phyloP scores from a whole-genome alignment of 805 yeast species.

The Saccharomycopsis vini region DNA sequence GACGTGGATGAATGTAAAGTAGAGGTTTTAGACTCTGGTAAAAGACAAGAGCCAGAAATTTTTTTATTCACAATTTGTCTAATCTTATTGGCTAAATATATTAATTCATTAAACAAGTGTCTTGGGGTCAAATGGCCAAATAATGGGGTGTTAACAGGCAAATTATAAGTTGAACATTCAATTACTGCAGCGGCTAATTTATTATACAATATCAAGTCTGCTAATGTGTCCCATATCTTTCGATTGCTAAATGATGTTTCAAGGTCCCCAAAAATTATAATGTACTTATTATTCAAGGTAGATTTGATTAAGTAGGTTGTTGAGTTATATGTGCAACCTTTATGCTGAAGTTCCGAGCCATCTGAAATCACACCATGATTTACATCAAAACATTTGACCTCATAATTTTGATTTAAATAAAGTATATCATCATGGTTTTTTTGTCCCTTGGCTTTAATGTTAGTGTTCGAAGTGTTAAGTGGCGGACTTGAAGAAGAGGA shows the following conservation, averaged over 20 bases:
- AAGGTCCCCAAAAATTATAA: conserved; percentile 76
- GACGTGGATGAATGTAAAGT: not conserved
- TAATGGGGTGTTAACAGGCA: conserved; percentile 37
- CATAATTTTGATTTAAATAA: not conserved
- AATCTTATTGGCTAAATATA: conserved; percentile 21
- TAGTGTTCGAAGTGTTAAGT: no score
- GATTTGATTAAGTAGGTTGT: conserved; percentile 54
- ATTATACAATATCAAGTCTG: conserved; percentile 34
- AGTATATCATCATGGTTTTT: not conserved
- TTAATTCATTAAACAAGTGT: conserved; percentile 50
- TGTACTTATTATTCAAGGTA: conserved; percentile 24
- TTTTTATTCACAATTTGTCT: not conserved
- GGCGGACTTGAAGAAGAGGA: no score
- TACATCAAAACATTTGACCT: conserved; percentile 30
- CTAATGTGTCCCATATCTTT: conserved; percentile 49
- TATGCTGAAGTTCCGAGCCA: conserved; percentile 23
- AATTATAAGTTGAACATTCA: conserved; percentile 63
- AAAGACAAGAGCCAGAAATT: not conserved
- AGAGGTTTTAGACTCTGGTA: not conserved
- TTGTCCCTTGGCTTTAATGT: no score
- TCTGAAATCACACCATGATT: conserved; percentile 35
- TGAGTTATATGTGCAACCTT: conserved; percentile 26
- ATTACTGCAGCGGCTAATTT: conserved; percentile 50
- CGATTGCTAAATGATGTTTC: conserved; percentile 51
- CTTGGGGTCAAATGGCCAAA: conserved; percentile 79